Evolutionary conservation across 2,329 filamentous ascomycete genomes (phyloP).

Genomic region (Cytospora mali): DNA sequence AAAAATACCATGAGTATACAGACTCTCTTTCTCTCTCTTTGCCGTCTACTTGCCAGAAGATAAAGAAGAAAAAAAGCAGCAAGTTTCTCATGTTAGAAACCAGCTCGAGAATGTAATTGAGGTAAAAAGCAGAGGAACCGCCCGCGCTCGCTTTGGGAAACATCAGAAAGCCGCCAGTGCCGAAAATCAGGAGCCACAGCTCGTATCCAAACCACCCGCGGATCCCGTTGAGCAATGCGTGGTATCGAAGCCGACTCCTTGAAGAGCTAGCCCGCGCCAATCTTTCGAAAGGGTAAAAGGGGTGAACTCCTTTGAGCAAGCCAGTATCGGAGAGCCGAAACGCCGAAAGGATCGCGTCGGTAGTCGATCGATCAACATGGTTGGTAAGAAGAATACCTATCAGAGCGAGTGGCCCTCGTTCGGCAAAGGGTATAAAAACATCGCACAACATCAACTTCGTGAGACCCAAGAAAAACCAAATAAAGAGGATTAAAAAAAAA

Average conservation of each 20-base stretch:
- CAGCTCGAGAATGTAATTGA: background rate
- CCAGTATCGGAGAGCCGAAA: background rate
- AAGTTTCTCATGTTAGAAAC: background rate
- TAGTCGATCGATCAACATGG: background rate
- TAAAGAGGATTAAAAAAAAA: constrained; percentile 1
- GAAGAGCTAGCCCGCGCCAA: background rate
- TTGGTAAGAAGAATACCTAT: constrained; percentile 16
- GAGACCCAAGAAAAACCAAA: constrained; percentile 1
- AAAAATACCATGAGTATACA: background rate
- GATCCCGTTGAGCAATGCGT: background rate
- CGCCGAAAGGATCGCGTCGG: background rate
- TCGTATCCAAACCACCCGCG: background rate
- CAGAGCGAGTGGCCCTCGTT: constrained; percentile 9
- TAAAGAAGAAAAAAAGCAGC: background rate
- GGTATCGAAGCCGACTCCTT: background rate
- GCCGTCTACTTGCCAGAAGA: background rate
- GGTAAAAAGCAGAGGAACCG: constrained; percentile 1
- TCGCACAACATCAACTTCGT: constrained; percentile 27
- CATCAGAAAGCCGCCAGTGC: background rate
- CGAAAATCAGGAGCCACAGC: background rate
- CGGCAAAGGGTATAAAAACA: constrained; percentile 25
- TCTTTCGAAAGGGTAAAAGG: background rate
- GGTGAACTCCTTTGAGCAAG: background rate
- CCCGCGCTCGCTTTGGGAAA: constrained; percentile 11
- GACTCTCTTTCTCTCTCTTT: background rate